Percentiles rank a stretch among this genome's conserved stretches.
These are phyloP conservation scores for Penicillium sp. DNA, from an alignment of 2,329 filamentous ascomycete genomes.

Conservation along the genomic window DNA sequence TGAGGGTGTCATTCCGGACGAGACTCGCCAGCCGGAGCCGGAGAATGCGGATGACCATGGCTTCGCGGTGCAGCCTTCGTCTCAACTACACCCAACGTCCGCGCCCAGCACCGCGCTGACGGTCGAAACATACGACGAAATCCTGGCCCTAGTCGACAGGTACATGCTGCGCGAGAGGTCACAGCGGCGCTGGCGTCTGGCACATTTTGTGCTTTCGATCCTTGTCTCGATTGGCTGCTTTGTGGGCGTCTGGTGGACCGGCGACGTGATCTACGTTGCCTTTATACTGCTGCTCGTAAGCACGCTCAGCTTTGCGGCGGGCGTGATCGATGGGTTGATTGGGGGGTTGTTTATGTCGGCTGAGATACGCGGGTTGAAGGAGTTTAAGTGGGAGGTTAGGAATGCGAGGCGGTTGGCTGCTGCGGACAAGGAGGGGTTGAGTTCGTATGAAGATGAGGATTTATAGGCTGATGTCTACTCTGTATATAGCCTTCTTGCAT, in stretches of 20 bases:
- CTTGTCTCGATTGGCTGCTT: conserved; percentile 68
- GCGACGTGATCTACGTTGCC: conserved; percentile 61
- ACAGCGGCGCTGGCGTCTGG: conserved; percentile 67
- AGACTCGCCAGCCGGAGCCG: conserved; percentile 9
- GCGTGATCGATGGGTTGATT: conserved; percentile 79
- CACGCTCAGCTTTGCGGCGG: conserved; percentile 70
- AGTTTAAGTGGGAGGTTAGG: conserved; percentile 90
- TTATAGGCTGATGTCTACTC: too few species aligned
- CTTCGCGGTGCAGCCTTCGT: conserved; percentile 6
- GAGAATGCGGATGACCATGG: conserved; percentile 18
- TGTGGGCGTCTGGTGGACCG: conserved; percentile 78
- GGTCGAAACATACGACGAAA: conserved; percentile 62
- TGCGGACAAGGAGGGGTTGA: neutral
- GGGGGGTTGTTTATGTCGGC: conserved; percentile 80
- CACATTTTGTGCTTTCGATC: conserved; percentile 69
- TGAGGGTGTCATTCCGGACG: neutral
- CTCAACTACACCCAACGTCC: conserved; percentile 11
- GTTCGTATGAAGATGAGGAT: conserved; percentile 7
- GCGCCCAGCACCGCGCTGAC: conserved; percentile 33
- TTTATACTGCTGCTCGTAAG: conserved; percentile 78
- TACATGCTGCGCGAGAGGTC: conserved; percentile 68
- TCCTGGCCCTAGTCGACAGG: conserved; percentile 64
- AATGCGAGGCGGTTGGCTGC: conserved; percentile 52
- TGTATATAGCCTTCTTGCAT: neutral
- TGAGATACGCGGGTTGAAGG: conserved; percentile 76